phyloP scores from a whole-genome alignment of 2,329 filamentous ascomycete species.

The Ustulina deusta region DNA sequence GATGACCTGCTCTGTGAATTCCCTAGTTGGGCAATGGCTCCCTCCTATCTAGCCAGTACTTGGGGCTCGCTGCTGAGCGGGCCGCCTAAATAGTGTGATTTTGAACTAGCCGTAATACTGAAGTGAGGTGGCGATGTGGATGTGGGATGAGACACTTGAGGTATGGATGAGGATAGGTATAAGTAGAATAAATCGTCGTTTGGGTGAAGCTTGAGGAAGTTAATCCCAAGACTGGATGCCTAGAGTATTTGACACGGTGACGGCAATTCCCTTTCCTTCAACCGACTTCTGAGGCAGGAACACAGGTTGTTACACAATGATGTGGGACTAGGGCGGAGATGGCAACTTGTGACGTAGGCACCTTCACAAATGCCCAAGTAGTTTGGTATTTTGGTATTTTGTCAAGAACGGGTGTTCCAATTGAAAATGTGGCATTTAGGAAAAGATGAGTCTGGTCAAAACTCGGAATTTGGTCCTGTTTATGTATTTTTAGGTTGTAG shows the following conservation, averaged over 20 bases:
- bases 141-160: not conserved
- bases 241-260: not conserved
- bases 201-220: not conserved
- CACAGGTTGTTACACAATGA: not conserved
- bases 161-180: not conserved
- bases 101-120: not conserved
- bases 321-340: not conserved
- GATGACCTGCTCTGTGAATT: conserved; percentile 23
- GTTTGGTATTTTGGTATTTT: no score
- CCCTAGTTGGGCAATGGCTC: not conserved
- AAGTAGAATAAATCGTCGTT: not conserved
- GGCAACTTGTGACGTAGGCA: not conserved
- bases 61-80: not conserved
- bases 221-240: not conserved
- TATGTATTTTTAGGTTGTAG: not conserved
- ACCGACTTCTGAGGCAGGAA: conserved; percentile 5
- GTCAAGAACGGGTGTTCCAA: not conserved
- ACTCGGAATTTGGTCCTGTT: not conserved
- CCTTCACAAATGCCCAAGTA: not conserved
- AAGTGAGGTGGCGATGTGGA: not conserved
- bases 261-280: not conserved
- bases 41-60: not conserved
- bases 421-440: not conserved
- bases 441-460: not conserved
- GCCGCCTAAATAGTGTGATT: not conserved